A percentile compares a stretch with the other conserved stretches of the same genome.
phyloP scores from a whole-genome alignment of 2,329 filamentous ascomycete species.

The Cryphonectria nitschkei region DNA sequence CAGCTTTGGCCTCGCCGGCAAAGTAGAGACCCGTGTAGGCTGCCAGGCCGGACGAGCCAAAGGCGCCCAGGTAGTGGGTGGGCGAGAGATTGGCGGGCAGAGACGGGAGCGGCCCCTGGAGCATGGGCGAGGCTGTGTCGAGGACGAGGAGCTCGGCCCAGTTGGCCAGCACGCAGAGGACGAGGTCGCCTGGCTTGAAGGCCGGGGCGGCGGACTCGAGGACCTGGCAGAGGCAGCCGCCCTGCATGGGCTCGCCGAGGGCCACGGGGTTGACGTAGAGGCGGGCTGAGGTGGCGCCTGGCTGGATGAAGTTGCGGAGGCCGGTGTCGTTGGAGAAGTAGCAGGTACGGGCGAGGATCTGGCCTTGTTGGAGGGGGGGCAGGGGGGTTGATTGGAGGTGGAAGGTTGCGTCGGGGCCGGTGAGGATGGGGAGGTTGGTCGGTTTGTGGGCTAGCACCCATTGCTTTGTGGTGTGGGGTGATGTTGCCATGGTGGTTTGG shows the following conservation, averaged over 20 bases:
- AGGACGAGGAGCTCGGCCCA: slow-evolving; percentile 37
- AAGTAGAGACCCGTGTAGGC: slow-evolving; percentile 49
- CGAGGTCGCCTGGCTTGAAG: slow-evolving; percentile 33
- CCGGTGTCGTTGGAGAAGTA: slow-evolving; percentile 40
- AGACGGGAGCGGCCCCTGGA: slow-evolving; percentile 30
- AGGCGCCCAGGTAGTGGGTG: slow-evolving; percentile 37
- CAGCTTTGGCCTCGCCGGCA: slow-evolving; percentile 39
- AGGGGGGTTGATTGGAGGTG: slow-evolving; percentile 34
- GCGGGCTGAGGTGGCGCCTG: slow-evolving; percentile 34
- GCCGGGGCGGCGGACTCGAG: slow-evolving; percentile 34
- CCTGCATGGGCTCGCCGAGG: slow-evolving; percentile 35
- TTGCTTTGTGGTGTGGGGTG: slow-evolving; percentile 32
- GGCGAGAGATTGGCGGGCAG: slow-evolving; percentile 32
- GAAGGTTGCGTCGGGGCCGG: slow-evolving; percentile 37
- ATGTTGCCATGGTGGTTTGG: slow-evolving; percentile 13
- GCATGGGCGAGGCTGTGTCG: slow-evolving; percentile 25
- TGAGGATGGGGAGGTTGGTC: slow-evolving; percentile 33
- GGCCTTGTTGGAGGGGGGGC: slow-evolving; percentile 33
- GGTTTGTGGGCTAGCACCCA: slow-evolving; percentile 37
- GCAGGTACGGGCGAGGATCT: slow-evolving; percentile 33
- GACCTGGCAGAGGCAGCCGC: slow-evolving; percentile 37
- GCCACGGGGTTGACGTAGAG: slow-evolving; percentile 36
- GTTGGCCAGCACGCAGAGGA: slow-evolving; percentile 35
- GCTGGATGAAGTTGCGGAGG: slow-evolving; percentile 37
- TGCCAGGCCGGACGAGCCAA: slow-evolving; percentile 43